phyloP scores from a whole-genome alignment of 208 protist species.

The Porcisia hertigi region DNA sequence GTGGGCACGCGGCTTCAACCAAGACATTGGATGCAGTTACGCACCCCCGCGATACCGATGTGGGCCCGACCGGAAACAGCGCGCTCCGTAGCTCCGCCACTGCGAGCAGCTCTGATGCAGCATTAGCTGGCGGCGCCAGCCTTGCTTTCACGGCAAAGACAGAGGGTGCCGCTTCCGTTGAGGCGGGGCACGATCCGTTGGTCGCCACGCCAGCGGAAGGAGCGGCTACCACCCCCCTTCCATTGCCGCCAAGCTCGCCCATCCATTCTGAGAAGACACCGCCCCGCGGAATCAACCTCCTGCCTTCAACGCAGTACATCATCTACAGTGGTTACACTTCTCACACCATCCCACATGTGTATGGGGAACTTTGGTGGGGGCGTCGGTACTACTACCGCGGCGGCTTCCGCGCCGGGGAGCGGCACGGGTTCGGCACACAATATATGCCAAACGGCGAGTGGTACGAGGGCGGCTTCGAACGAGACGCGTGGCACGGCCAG shows the following conservation, averaged over 20 bases:
- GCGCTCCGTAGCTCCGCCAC: background rate
- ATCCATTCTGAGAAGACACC: background rate
- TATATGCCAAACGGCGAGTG: slow-evolving; percentile 65
- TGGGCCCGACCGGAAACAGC: too few species aligned
- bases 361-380: slow-evolving; percentile 83
- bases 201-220: background rate
- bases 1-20: background rate
- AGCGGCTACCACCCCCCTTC: background rate
- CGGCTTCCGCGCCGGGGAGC: slow-evolving; percentile 57
- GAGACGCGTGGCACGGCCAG: slow-evolving; percentile 61
- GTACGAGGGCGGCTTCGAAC: slow-evolving; percentile 66
- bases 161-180: background rate
- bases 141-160: background rate
- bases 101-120: background rate
- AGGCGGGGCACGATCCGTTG: background rate
- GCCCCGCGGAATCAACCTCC: background rate
- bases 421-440: slow-evolving; percentile 65
- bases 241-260: background rate
- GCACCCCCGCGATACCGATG: background rate
- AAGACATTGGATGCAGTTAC: background rate
- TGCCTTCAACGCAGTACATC: slow-evolving; percentile 37
- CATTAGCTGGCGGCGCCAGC: background rate
- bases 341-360: slow-evolving; percentile 66
- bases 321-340: slow-evolving; percentile 81
- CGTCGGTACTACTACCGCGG: slow-evolving; percentile 61